These are phyloP conservation scores for Cystobasidiopsis lactophilus DNA, from an alignment of 768 basidiomycete species.

Conservation along the genomic window DNA sequence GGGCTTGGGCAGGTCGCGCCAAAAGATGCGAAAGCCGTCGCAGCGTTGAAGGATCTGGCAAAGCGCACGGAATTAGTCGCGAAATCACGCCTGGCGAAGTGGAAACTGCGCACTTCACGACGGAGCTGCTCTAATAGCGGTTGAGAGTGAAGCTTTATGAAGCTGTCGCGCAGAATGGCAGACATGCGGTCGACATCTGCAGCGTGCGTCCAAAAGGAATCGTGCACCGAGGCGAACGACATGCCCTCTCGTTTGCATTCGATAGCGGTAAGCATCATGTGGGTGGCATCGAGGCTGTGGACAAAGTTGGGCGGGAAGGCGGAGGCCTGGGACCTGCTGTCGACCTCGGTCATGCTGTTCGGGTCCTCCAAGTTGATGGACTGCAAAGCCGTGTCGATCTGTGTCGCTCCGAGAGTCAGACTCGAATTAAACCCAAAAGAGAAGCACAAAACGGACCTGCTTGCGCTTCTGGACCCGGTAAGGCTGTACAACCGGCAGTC, in stretches of 20 bases:
- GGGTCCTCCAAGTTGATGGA: constrained; percentile 80
- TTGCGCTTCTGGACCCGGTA: constrained; percentile 64
- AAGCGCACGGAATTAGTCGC: background rate
- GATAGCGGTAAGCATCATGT: constrained; percentile 92
- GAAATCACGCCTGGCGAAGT: background rate
- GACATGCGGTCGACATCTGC: constrained; percentile 71
- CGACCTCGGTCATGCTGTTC: constrained; percentile 51
- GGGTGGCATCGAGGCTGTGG: constrained; percentile 89
- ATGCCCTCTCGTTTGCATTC: constrained; percentile 53
- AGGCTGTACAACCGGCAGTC: constrained; percentile 84
- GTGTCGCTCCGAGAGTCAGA: background rate
- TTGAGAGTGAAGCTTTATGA: constrained; percentile 73
- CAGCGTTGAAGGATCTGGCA: constrained; percentile 53
- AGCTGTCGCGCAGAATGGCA: constrained; percentile 67
- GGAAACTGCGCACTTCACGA: constrained; percentile 38
- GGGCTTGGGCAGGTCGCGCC: constrained; percentile 2
- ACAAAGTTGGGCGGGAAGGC: constrained; percentile 99
- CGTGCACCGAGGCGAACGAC: constrained; percentile 87
- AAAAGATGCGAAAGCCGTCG: constrained; percentile 30
- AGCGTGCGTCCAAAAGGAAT: constrained; percentile 98
- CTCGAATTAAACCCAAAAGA: background rate
- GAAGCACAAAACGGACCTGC: constrained; percentile 28
- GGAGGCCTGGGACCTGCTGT: constrained; percentile 64
- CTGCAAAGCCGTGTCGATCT: constrained; percentile 58
- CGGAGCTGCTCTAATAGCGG: constrained; percentile 54